phyloP scores from a whole-genome alignment of 805 yeast species.

The Ogataea pignaliae region DNA sequence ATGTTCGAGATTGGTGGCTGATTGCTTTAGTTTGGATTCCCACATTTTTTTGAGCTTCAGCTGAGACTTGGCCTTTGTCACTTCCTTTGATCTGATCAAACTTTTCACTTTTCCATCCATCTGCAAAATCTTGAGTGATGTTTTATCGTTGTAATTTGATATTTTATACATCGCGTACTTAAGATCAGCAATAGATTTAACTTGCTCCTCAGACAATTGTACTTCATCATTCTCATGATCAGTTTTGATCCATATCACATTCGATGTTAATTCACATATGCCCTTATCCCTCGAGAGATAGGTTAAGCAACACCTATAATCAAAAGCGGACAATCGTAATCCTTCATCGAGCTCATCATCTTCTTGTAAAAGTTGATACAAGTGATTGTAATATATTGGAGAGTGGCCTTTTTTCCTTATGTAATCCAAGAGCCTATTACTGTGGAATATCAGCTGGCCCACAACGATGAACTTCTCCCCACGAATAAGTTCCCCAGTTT shows the following conservation, averaged over 20 bases:
- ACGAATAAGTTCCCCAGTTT: conserved; percentile 12
- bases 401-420: conserved; percentile 3
- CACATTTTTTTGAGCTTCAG: conserved; percentile 20
- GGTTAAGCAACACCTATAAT: conserved; percentile 18
- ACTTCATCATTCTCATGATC: conserved; percentile 2
- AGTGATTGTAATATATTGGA: conserved; percentile 14
- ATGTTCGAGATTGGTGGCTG: conserved; percentile 19
- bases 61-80: conserved; percentile 19
- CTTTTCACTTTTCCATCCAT: conserved; percentile 10
- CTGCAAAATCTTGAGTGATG: conserved; percentile 7
- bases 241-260: not conserved
- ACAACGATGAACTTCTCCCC: conserved; percentile 18
- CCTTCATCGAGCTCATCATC: not conserved
- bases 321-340: conserved; percentile 11
- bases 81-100: conserved; percentile 14
- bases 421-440: conserved; percentile 5
- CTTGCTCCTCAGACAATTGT: conserved; percentile 12
- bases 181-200: conserved; percentile 23
- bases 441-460: conserved; percentile 11
- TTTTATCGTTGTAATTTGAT: conserved; percentile 13
- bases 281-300: conserved; percentile 18
- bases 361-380: conserved; percentile 6
- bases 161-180: conserved; percentile 24
- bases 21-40: conserved; percentile 17
- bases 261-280: not conserved